Percentiles rank a stretch among this genome's conserved stretches.
Evolutionary conservation across 1,284 basidiomycete genomes (phyloP).

Genomic region (Cystobasidium slooffiae): DNA sequence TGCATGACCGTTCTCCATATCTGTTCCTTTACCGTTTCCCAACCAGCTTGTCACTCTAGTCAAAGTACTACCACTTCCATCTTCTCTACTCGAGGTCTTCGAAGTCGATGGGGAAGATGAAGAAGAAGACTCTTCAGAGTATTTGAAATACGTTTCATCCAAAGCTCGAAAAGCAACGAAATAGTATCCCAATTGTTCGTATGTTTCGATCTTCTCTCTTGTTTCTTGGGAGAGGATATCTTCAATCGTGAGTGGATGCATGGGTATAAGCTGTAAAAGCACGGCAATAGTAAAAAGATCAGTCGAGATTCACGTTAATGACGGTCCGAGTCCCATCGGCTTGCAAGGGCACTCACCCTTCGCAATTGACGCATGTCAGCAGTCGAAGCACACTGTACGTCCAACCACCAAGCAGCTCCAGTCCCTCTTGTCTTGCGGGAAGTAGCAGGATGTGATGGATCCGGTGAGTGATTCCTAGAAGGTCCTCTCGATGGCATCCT

Average conservation of each 20-base stretch:
- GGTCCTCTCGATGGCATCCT: background rate
- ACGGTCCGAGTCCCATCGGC: background rate
- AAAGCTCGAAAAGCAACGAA: conserved; percentile 88
- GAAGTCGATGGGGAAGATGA: background rate
- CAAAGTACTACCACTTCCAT: background rate
- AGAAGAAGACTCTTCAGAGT: conserved; percentile 56
- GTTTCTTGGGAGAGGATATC: conserved; percentile 94
- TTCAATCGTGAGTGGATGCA: conserved; percentile 92
- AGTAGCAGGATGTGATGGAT: conserved; percentile 16
- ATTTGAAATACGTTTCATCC: conserved; percentile 68
- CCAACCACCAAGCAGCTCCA: conserved; percentile 80
- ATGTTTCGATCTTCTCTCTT: conserved; percentile 88
- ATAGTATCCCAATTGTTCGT: conserved; percentile 88
- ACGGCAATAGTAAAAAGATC: background rate
- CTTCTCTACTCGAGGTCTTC: conserved; percentile 8
- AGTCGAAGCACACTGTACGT: conserved; percentile 86
- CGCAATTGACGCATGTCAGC: conserved; percentile 86
- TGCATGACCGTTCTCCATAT: background rate
- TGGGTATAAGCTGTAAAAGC: conserved; percentile 70
- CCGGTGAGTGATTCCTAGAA: conserved; percentile 14
- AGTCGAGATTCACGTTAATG: background rate
- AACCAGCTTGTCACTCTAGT: background rate
- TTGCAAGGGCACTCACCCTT: conserved; percentile 64
- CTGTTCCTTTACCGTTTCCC: background rate
- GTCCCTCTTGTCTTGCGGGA: conserved; percentile 17